phyloP scores from a whole-genome alignment of 2,329 filamentous ascomycete species.

The Metarhizium brunneum region DNA sequence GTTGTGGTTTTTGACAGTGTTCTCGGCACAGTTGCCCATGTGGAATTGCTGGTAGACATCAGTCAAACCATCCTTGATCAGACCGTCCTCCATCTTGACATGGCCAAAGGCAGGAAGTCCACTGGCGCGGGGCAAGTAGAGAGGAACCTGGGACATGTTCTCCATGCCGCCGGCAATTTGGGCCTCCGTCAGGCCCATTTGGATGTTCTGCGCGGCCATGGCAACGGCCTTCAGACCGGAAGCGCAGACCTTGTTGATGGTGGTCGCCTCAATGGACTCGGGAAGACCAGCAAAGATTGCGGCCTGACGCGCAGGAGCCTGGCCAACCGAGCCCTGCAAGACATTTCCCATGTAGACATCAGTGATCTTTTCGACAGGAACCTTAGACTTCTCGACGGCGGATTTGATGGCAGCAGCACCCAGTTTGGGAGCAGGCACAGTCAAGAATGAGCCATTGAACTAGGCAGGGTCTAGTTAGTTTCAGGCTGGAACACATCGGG shows the following conservation, averaged over 20 bases:
- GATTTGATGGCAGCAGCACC: slow-evolving; percentile 88
- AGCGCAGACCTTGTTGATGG: slow-evolving; percentile 97
- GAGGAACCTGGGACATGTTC: slow-evolving; percentile 91
- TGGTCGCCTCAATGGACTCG: slow-evolving; percentile 73
- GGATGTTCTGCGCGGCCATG: slow-evolving; percentile 87
- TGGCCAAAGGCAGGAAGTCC: slow-evolving; percentile 80
- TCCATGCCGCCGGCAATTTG: slow-evolving; percentile 96
- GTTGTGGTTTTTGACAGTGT: slow-evolving; percentile 78
- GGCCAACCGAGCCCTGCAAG: slow-evolving; percentile 72
- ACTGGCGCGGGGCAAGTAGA: slow-evolving; percentile 78
- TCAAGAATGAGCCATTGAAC: slow-evolving; percentile 91
- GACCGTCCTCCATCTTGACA: slow-evolving; percentile 77
- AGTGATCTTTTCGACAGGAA: slow-evolving; percentile 72
- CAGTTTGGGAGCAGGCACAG: slow-evolving; percentile 76
- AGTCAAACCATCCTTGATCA: slow-evolving; percentile 91
- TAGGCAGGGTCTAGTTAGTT: slow-evolving; percentile 23
- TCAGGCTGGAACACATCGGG: background rate
- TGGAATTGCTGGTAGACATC: slow-evolving; percentile 96
- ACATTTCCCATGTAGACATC: slow-evolving; percentile 99
- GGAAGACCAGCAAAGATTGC: slow-evolving; percentile 79
- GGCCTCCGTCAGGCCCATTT: slow-evolving; percentile 79
- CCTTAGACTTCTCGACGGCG: slow-evolving; percentile 74
- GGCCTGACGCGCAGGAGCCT: slow-evolving; percentile 87
- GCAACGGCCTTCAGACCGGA: slow-evolving; percentile 89
- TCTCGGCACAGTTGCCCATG: slow-evolving; percentile 96